These are phyloP conservation scores for Acmispon strigosus DNA, from an alignment of 306 rosid species.

Conservation along the genomic window DNA sequence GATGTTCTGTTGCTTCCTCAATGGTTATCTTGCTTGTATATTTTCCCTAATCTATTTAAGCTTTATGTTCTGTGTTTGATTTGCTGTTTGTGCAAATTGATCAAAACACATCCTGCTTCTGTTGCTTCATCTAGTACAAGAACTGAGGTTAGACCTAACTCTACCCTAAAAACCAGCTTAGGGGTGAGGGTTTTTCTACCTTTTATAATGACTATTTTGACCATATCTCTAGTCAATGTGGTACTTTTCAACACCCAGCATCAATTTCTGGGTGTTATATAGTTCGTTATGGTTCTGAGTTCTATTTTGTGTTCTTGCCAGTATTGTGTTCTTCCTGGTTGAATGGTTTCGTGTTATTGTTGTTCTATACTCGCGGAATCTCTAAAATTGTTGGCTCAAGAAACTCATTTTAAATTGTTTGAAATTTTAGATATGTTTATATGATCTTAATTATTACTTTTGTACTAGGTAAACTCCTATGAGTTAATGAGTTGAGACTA, in stretches of 20 bases:
- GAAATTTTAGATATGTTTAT: too few relatives aligned
- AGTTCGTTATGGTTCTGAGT: neutral
- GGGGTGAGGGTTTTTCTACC: too few relatives aligned
- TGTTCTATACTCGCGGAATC: neutral
- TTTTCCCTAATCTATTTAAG: neutral
- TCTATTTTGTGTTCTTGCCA: neutral
- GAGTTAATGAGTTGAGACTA: too few relatives aligned
- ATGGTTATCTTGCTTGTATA: neutral
- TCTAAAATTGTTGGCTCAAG: too few relatives aligned
- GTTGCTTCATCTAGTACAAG: too few relatives aligned
- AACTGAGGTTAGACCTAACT: too few relatives aligned
- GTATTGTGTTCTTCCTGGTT: neutral
- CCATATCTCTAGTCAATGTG: too few relatives aligned
- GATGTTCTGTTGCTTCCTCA: neutral
- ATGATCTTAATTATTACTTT: too few relatives aligned
- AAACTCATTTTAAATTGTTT: too few relatives aligned
- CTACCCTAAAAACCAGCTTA: too few relatives aligned
- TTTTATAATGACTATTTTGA: too few relatives aligned
- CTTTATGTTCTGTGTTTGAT: neutral
- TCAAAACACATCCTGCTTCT: neutral
- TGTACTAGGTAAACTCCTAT: too few relatives aligned
- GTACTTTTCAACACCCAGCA: neutral
- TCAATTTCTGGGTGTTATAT: neutral
- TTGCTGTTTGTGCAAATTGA: neutral
- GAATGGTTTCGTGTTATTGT: neutral